Evolutionary conservation across 2,329 filamentous ascomycete genomes (phyloP).

Genomic region (Aspergillus fumigatiaffinis): DNA sequence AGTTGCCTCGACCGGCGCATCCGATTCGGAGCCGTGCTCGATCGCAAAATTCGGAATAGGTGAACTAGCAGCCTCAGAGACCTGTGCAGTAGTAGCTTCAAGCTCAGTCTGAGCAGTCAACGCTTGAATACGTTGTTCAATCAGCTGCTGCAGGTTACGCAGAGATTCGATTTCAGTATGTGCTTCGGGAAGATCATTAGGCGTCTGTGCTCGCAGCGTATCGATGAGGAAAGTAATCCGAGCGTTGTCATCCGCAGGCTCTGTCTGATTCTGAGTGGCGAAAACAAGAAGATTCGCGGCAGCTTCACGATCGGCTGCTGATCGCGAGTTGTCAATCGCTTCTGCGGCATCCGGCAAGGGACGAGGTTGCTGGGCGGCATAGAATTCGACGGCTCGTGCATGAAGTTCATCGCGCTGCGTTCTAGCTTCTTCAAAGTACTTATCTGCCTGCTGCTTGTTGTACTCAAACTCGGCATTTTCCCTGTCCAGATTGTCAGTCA

Average conservation of each 20-base stretch:
- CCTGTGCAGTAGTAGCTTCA: not conserved
- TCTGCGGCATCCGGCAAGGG: slow-evolving; percentile 12
- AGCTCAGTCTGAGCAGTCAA: slow-evolving; percentile 11
- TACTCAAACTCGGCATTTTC: slow-evolving; percentile 19
- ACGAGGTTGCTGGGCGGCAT: slow-evolving; percentile 21
- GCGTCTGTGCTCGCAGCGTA: slow-evolving; percentile 25
- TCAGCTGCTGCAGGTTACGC: slow-evolving; percentile 26
- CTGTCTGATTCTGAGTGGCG: slow-evolving; percentile 15
- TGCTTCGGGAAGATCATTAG: slow-evolving; percentile 21
- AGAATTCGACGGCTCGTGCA: slow-evolving; percentile 23
- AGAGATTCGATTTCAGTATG: slow-evolving; percentile 29
- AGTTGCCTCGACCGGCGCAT: not conserved
- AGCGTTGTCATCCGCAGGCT: slow-evolving; percentile 10
- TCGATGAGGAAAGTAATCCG: slow-evolving; percentile 28
- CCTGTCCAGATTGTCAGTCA: slow-evolving; percentile 13
- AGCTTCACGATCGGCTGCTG: slow-evolving; percentile 29
- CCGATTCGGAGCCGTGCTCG: not conserved
- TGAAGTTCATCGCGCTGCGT: slow-evolving; percentile 22
- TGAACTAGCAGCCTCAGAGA: not conserved
- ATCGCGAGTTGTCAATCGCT: slow-evolving; percentile 22
- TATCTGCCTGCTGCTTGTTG: slow-evolving; percentile 17
- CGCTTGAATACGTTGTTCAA: slow-evolving; percentile 26
- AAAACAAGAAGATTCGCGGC: slow-evolving; percentile 30
- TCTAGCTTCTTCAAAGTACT: slow-evolving; percentile 23
- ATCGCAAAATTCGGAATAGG: not conserved